Evolutionary conservation across 2,329 filamentous ascomycete genomes (phyloP).

Genomic region (Amesomyces nigricolor): DNA sequence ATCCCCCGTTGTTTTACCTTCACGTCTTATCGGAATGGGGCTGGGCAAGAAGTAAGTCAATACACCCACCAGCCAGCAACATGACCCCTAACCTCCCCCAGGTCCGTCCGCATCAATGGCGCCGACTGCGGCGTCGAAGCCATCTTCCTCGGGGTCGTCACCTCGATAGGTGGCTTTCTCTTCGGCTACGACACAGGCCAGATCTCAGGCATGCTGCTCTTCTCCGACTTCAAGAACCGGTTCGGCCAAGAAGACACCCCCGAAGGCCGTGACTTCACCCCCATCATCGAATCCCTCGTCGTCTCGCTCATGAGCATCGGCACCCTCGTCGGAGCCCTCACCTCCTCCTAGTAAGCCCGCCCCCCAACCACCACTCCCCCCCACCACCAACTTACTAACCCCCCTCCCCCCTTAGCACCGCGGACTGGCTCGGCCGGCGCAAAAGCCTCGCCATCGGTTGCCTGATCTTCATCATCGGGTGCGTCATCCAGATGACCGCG

Average conservation of each 20-base stretch:
- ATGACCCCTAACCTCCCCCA: background rate
- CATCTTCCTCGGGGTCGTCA: conserved; percentile 23
- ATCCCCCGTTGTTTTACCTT: background rate
- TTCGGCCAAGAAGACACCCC: conserved; percentile 43
- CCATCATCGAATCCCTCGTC: conserved; percentile 45
- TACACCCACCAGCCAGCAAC: background rate
- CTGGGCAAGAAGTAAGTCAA: conserved; percentile 20
- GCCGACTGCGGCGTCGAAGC: conserved; percentile 25
- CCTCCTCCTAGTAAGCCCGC: conserved; percentile 23
- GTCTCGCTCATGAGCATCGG: conserved; percentile 42
- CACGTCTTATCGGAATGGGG: conserved; percentile 8
- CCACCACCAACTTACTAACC: background rate
- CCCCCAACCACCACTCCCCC: background rate
- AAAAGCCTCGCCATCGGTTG: conserved; percentile 23
- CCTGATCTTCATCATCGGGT: conserved; percentile 42
- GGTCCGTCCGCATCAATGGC: conserved; percentile 26
- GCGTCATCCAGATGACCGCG: conserved; percentile 60
- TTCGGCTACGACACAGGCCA: conserved; percentile 61
- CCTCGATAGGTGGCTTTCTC: conserved; percentile 51
- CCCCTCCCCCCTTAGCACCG: conserved; percentile 14
- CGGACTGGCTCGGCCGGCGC: conserved; percentile 24
- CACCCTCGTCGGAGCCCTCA: conserved; percentile 22
- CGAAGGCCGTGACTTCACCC: conserved; percentile 37
- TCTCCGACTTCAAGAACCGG: conserved; percentile 49
- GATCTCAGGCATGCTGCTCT: conserved; percentile 47